Base-by-base conservation (phyloP, 257 asterid species). In the Avicennia marina region DNA sequence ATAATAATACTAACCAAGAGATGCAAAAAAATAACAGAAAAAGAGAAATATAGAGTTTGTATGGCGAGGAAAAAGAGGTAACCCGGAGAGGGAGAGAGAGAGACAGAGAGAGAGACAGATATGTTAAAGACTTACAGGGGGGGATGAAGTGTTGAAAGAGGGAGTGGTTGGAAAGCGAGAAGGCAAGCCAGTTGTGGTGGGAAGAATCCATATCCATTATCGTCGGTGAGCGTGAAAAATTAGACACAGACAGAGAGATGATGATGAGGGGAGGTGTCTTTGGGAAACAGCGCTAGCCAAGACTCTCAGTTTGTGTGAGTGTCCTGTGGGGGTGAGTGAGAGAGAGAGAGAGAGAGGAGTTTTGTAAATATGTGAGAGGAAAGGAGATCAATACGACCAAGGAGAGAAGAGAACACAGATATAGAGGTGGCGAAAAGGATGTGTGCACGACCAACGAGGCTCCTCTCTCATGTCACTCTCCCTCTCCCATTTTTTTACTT, bases 141-240 rank as follows among this genome's bases (percentile, higher is more conserved):
- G 17, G 49, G 54, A 48, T 48, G 4, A 67, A 50, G 66, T 81
- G 64, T 12, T 81, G 75, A 60, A 75, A 75, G 71, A 77, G 85
- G 32, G 72, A 67, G 67, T 77, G 57, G 80, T 83, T 81, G 83
- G 95, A 84, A 75, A 81, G 94, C 26, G 95, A 82, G 94, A 88
- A 88, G 60, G 82, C 87, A 67, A 87, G 89, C 94, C 94, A 85
- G 77, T 79, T 82, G 20, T 76, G 81, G 45, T 69, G 66, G 36
- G 84, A 65, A 56, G 89, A 75, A 85, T 80, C 76, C 84, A 78
- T 80, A 58, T 75, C 70, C 70, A 66, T 71, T 58, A 41, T 60
- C 71, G 68, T 76, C 58, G 66, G 67, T 69, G 75, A 57, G 68
- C 55, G 78, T 67, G 83, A 21, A 13, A 39, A 64, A 62, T 66